Evolutionary conservation across 768 basidiomycete genomes (phyloP).

Genomic region (Tulasnella sp.): DNA sequence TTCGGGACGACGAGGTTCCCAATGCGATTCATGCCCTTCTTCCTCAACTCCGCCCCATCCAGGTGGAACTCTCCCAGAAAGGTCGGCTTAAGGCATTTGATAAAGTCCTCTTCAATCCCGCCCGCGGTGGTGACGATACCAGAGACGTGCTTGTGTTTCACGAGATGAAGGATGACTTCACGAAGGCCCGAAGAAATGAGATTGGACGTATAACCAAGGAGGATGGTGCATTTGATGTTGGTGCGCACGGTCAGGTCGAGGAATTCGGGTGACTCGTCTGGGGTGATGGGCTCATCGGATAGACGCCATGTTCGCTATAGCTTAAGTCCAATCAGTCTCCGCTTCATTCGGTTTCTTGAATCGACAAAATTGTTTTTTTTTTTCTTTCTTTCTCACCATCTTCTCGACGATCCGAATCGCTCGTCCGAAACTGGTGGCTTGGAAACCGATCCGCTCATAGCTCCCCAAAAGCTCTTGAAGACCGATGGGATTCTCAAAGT

Average conservation of each 20-base stretch:
- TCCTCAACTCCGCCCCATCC: constrained; percentile 78
- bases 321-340: neutral
- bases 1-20: constrained; percentile 96
- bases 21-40: constrained; percentile 90
- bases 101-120: constrained; percentile 97
- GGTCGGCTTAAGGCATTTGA: constrained; percentile 96
- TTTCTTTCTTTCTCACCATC: too few relatives aligned
- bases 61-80: constrained; percentile 90
- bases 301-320: constrained; percentile 76
- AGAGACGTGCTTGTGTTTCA: constrained; percentile 82
- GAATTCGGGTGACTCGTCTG: constrained; percentile 62
- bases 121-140: constrained; percentile 95
- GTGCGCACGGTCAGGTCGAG: constrained; percentile 48
- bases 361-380: too few relatives aligned
- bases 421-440: constrained; percentile 83
- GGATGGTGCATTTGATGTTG: constrained; percentile 71
- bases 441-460: constrained; percentile 91
- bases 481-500: constrained; percentile 61
- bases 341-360: neutral
- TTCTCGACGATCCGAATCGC: constrained; percentile 86
- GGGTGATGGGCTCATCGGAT: constrained; percentile 66
- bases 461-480: constrained; percentile 60
- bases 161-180: constrained; percentile 84
- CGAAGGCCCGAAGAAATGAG: constrained; percentile 95
- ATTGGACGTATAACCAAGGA: constrained; percentile 97